phyloP scores from a whole-genome alignment of 768 basidiomycete species.

The Pholiota microspora region DNA sequence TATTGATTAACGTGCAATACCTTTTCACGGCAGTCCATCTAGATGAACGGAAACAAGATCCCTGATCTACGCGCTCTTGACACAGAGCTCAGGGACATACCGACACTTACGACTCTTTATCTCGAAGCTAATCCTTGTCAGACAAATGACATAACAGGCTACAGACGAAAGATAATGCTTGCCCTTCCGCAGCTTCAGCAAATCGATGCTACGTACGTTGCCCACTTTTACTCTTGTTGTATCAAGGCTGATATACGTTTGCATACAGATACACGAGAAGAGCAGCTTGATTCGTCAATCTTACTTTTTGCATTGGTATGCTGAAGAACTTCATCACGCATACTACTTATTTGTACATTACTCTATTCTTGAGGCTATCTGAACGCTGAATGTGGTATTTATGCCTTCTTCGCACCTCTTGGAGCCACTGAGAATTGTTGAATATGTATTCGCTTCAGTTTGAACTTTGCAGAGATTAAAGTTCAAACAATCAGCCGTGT shows the following conservation, averaged over 20 bases:
- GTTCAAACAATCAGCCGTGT: too few species aligned
- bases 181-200: constrained; percentile 87
- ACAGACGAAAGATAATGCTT: constrained; percentile 87
- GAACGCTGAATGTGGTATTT: too few species aligned
- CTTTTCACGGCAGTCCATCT: constrained; percentile 1
- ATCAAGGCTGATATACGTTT: not conserved
- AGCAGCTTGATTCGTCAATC: constrained; percentile 3
- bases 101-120: constrained; percentile 82
- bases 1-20: constrained; percentile 1
- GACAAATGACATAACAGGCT: constrained; percentile 66
- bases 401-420: too few species aligned
- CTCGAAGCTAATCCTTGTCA: constrained; percentile 96
- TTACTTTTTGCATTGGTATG: not conserved
- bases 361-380: too few species aligned
- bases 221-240: not conserved
- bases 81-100: constrained; percentile 56
- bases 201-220: constrained; percentile 91
- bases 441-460: too few species aligned
- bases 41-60: constrained; percentile 91
- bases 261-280: constrained; percentile 16
- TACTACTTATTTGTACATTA: too few species aligned
- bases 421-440: too few species aligned
- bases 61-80: constrained; percentile 67
- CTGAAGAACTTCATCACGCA: not conserved
- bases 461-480: too few species aligned